phyloP scores from a whole-genome alignment of 2,329 filamentous ascomycete genomes.

The Drechslerella coelobrocha region DNA sequence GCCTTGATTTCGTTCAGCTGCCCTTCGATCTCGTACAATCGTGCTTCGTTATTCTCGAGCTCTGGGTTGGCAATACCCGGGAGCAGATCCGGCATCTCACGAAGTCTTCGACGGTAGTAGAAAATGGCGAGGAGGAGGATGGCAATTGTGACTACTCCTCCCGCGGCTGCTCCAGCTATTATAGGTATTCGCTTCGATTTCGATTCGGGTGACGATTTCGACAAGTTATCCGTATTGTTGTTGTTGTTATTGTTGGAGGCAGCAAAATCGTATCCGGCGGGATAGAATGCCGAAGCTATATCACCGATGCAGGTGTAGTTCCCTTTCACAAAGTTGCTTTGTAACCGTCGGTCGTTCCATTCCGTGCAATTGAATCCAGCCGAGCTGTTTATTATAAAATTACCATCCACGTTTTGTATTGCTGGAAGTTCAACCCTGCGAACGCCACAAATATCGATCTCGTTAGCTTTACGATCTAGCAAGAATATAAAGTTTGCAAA shows the following conservation, averaged over 20 bases:
- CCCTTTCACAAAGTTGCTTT: slow-evolving; percentile 14
- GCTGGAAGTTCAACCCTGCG: slow-evolving; percentile 10
- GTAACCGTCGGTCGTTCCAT: slow-evolving; percentile 13
- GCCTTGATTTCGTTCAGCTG: slow-evolving; percentile 21
- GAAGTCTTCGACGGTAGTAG: slow-evolving; percentile 15
- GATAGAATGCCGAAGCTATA: slow-evolving; percentile 1
- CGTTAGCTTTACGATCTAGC: too few species aligned
- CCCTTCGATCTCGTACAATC: slow-evolving; percentile 20
- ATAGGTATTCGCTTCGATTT: slow-evolving; percentile 2
- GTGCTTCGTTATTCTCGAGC: slow-evolving; percentile 15
- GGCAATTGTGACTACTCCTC: background rate
- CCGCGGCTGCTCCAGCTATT: slow-evolving; percentile 19
- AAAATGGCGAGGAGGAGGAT: slow-evolving; percentile 5
- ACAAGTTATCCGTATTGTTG: background rate
- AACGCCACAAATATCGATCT: too few species aligned
- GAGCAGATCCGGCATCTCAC: slow-evolving; percentile 22
- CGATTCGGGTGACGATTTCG: background rate
- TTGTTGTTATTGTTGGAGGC: too few species aligned
- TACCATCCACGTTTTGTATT: slow-evolving; percentile 10
- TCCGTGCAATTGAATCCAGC: slow-evolving; percentile 16
- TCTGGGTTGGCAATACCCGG: slow-evolving; percentile 29
- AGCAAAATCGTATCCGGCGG: slow-evolving; percentile 4
- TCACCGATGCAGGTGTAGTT: slow-evolving; percentile 15
- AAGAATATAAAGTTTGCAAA: background rate
- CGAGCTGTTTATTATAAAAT: slow-evolving; percentile 13